Evolutionary conservation across 176 grass and related monocot genomes (phyloP).

Genomic region (Musa troglodytarum): DNA sequence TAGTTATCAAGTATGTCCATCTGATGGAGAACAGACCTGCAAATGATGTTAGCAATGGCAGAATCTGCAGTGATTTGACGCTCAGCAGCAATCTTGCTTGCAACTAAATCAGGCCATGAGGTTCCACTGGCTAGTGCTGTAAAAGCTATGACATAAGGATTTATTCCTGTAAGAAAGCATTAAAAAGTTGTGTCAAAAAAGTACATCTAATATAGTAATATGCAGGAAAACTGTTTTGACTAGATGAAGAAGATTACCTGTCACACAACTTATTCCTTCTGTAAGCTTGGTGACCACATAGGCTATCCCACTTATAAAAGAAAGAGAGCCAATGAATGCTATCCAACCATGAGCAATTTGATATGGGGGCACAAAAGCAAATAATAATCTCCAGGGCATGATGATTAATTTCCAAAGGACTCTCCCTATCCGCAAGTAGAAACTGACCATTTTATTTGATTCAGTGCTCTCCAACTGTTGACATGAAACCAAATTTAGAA

Average conservation of each 20-base stretch:
- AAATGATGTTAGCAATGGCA: conserved; percentile 93
- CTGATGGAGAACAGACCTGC: conserved; percentile 40
- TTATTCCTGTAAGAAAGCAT: conserved; percentile 47
- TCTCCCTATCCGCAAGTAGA: conserved; percentile 21
- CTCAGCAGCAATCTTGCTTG: conserved; percentile 94
- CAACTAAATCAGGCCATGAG: conserved; percentile 89
- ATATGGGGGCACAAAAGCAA: conserved; percentile 69
- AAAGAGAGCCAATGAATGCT: conserved; percentile 57
- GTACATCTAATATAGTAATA: not conserved
- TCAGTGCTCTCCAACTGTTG: conserved; percentile 45
- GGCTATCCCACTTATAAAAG: conserved; percentile 79
- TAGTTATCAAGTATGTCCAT: not conserved
- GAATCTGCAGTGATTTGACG: conserved; percentile 90
- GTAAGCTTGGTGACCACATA: conserved; percentile 82
- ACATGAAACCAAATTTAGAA: conserved; percentile 11
- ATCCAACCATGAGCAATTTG: conserved; percentile 75
- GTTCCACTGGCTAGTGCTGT: conserved; percentile 82
- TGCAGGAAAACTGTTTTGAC: not conserved
- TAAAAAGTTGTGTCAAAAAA: not conserved
- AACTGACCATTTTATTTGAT: conserved; percentile 35
- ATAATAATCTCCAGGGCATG: conserved; percentile 60
- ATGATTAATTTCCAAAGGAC: conserved; percentile 47
- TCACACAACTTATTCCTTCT: conserved; percentile 87
- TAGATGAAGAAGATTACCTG: conserved; percentile 31
- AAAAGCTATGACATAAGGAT: conserved; percentile 88